These are phyloP conservation scores for Pharnaceum exiguum DNA, from an alignment of 148 eudicot species.

Conservation along the genomic window DNA sequence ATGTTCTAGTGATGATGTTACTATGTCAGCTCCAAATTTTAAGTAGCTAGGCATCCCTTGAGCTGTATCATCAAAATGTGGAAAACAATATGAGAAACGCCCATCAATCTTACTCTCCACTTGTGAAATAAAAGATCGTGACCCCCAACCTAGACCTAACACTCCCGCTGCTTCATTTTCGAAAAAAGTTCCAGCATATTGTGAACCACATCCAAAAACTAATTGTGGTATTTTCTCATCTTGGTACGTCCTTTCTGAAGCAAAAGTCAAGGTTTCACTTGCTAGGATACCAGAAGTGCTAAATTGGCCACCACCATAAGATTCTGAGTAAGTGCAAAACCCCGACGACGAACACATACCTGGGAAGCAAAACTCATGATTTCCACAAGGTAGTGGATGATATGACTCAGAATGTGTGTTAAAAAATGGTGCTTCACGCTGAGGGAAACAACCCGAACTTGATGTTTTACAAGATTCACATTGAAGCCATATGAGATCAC, in stretches of 20 bases:
- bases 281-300: not conserved
- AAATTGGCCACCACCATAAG: not conserved
- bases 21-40: too few species aligned
- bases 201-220: too few species aligned
- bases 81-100: constrained; percentile 11
- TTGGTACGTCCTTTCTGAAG: not conserved
- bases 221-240: too few species aligned
- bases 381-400: not conserved
- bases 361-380: too few species aligned
- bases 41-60: not conserved
- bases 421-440: too few species aligned
- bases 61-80: not conserved
- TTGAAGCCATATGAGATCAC: not conserved
- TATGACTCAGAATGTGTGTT: not conserved
- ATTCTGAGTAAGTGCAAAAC: too few species aligned
- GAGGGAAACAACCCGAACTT: too few species aligned
- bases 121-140: constrained; percentile 1
- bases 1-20: too few species aligned
- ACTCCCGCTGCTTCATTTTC: not conserved
- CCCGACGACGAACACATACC: too few species aligned
- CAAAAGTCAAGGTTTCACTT: constrained; percentile 4
- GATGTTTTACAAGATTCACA: too few species aligned
- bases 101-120: not conserved
- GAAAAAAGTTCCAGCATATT: too few species aligned
- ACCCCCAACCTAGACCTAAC: constrained; percentile 9